Conservation (phyloP, 1,284 basidiomycete species). For the Papiliotrema terrestris region DNA sequence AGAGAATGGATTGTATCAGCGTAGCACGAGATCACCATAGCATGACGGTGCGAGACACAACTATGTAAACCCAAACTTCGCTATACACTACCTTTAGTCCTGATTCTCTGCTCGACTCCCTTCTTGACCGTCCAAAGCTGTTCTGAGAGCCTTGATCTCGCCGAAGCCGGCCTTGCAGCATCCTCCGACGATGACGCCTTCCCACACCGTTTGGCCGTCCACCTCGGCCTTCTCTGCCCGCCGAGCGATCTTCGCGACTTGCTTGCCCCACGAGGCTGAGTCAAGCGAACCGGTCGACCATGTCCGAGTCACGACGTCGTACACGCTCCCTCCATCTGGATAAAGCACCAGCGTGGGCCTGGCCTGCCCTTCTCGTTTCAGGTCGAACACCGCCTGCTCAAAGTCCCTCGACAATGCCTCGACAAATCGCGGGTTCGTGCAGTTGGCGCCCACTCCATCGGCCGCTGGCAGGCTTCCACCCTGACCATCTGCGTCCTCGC, state of each 20-base stretch:
- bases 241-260: conserved; percentile 44
- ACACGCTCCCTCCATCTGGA: conserved; percentile 65
- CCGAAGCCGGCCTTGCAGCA: conserved; percentile 64
- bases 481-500: background rate
- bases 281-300: conserved; percentile 49
- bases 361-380: background rate
- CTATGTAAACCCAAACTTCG: too few species aligned
- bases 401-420: conserved; percentile 25
- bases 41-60: background rate
- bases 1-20: background rate
- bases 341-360: conserved; percentile 63
- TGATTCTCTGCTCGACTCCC: background rate
- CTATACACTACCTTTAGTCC: too few species aligned
- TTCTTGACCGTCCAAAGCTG: background rate
- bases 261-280: conserved; percentile 52
- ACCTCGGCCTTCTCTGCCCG: conserved; percentile 11
- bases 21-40: background rate
- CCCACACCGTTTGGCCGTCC: conserved; percentile 50
- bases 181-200: conserved; percentile 62
- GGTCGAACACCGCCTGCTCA: conserved; percentile 24
- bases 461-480: conserved; percentile 37
- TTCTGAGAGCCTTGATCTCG: conserved; percentile 52
- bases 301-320: conserved; percentile 54
- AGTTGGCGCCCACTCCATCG: conserved; percentile 66
- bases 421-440: conserved; percentile 53